phyloP scores from a whole-genome alignment of 768 basidiomycete genomes.

The Lactarius hengduanensis region DNA sequence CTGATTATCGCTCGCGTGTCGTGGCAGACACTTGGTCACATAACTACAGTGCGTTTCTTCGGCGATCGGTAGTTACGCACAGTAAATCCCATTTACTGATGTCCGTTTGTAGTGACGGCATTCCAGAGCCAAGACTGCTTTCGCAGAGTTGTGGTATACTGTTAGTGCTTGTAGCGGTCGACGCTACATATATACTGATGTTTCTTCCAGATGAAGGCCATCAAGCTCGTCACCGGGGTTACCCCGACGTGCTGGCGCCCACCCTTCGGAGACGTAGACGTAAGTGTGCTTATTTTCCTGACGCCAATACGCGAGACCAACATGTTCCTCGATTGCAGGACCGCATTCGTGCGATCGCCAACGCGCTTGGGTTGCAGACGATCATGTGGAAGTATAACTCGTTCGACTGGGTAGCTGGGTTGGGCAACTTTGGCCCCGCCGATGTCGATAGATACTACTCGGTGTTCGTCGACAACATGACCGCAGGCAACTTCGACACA shows the following conservation, averaged over 20 bases:
- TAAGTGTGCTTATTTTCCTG: background rate
- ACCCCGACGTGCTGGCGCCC: slow-evolving; percentile 63
- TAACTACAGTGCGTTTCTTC: slow-evolving; percentile 38
- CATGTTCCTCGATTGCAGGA: slow-evolving; percentile 35
- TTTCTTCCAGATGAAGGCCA: slow-evolving; percentile 43
- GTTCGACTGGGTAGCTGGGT: slow-evolving; percentile 58
- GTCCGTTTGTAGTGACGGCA: slow-evolving; percentile 46
- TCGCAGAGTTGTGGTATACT: slow-evolving; percentile 76
- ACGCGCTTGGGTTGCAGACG: slow-evolving; percentile 64
- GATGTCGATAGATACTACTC: slow-evolving; percentile 20
- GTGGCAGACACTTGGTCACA: slow-evolving; percentile 50
- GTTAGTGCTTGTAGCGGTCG: slow-evolving; percentile 36
- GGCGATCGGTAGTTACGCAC: too few species aligned
- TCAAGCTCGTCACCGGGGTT: slow-evolving; percentile 53
- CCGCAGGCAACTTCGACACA: slow-evolving; percentile 14
- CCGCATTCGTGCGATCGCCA: slow-evolving; percentile 69
- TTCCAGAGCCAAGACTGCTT: slow-evolving; percentile 61
- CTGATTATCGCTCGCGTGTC: background rate
- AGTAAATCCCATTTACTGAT: background rate
- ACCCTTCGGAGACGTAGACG: slow-evolving; percentile 65
- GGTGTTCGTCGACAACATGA: slow-evolving; percentile 18
- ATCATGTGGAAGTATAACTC: slow-evolving; percentile 73
- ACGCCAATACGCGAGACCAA: background rate
- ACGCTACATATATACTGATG: background rate
- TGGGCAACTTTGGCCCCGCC: background rate